phyloP scores from a whole-genome alignment of 2,329 filamentous ascomycete genomes.

The Penicillium sp. region DNA sequence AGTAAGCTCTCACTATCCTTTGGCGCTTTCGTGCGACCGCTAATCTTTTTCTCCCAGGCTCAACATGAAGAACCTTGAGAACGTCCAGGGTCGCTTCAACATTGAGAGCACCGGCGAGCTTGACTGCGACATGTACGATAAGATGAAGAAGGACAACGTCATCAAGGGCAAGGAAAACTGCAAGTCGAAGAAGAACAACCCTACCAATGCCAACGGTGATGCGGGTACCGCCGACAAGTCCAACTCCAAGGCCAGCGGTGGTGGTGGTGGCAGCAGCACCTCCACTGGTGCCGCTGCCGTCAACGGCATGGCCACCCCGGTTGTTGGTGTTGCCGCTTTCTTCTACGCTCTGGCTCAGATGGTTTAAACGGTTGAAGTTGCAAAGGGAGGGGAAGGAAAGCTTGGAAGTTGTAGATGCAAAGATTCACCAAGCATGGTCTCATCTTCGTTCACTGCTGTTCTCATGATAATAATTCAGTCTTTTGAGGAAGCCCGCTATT shows the following conservation, averaged over 20 bases:
- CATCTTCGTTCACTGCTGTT: slow-evolving; percentile 29
- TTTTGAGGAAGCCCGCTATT: slow-evolving; percentile 29
- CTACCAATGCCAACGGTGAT: slow-evolving; percentile 31
- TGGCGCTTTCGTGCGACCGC: slow-evolving; percentile 2
- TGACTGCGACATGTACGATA: slow-evolving; percentile 51
- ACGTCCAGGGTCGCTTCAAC: slow-evolving; percentile 67
- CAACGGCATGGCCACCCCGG: slow-evolving; percentile 33
- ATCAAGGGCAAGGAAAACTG: slow-evolving; percentile 48
- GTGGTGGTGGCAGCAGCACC: slow-evolving; percentile 24
- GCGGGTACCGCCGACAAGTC: slow-evolving; percentile 27
- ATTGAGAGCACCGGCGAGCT: slow-evolving; percentile 60
- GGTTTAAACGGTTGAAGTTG: slow-evolving; percentile 39
- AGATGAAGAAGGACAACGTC: slow-evolving; percentile 35
- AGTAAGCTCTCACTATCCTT: slow-evolving; percentile 53
- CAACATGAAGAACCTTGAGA: slow-evolving; percentile 58
- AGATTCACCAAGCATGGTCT: slow-evolving; percentile 33
- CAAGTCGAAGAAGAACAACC: slow-evolving; percentile 33
- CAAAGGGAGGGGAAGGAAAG: slow-evolving; percentile 27
- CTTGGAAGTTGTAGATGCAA: slow-evolving; percentile 33
- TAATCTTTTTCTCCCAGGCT: slow-evolving; percentile 52
- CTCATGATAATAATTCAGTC: slow-evolving; percentile 42
- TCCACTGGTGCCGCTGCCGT: slow-evolving; percentile 37
- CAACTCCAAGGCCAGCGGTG: slow-evolving; percentile 20
- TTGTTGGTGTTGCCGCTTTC: slow-evolving; percentile 40
- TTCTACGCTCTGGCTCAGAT: slow-evolving; percentile 44